Conservation (phyloP, 2,329 filamentous ascomycete species). For the Orbilia ellipsospora region DNA sequence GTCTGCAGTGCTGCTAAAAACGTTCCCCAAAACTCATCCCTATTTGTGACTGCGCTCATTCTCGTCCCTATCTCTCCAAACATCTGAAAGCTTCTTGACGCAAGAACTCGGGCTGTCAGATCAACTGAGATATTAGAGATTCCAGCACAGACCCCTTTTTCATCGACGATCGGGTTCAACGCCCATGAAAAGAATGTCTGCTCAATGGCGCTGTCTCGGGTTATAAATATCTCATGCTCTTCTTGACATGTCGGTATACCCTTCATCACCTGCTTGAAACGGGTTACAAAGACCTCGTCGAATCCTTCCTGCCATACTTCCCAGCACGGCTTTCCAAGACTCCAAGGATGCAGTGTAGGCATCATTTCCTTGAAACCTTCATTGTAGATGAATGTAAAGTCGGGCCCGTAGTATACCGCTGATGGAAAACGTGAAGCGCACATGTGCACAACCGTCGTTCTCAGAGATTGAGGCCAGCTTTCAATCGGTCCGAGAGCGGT, state of each 20-base stretch:
- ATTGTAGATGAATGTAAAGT: slow-evolving; percentile 75
- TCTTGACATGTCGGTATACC: slow-evolving; percentile 81
- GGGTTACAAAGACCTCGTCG: slow-evolving; percentile 62
- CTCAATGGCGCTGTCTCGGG: slow-evolving; percentile 67
- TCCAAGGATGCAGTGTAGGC: slow-evolving; percentile 75
- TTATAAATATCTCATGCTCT: slow-evolving; percentile 79
- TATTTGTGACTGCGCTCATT: slow-evolving; percentile 69
- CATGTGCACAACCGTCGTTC: slow-evolving; percentile 76
- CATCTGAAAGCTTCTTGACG: slow-evolving; percentile 56
- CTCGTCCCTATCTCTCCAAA: slow-evolving; percentile 55
- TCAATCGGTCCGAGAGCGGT: slow-evolving; percentile 81
- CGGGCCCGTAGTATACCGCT: slow-evolving; percentile 83
- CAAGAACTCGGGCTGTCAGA: slow-evolving; percentile 56
- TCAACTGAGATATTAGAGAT: slow-evolving; percentile 57
- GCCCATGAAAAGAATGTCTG: slow-evolving; percentile 58
- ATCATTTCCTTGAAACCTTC: slow-evolving; percentile 77
- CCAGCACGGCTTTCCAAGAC: slow-evolving; percentile 77
- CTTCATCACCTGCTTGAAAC: slow-evolving; percentile 74
- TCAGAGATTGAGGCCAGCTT: slow-evolving; percentile 75
- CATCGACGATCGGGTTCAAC: slow-evolving; percentile 55
- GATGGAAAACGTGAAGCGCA: slow-evolving; percentile 82
- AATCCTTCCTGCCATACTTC: slow-evolving; percentile 80
- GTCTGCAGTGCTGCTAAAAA: slow-evolving; percentile 48
- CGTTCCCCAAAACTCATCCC: slow-evolving; percentile 56
- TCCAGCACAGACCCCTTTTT: slow-evolving; percentile 41